Conservation (phyloP, 768 basidiomycete species). For the Leucosporidium creatinivorum region DNA sequence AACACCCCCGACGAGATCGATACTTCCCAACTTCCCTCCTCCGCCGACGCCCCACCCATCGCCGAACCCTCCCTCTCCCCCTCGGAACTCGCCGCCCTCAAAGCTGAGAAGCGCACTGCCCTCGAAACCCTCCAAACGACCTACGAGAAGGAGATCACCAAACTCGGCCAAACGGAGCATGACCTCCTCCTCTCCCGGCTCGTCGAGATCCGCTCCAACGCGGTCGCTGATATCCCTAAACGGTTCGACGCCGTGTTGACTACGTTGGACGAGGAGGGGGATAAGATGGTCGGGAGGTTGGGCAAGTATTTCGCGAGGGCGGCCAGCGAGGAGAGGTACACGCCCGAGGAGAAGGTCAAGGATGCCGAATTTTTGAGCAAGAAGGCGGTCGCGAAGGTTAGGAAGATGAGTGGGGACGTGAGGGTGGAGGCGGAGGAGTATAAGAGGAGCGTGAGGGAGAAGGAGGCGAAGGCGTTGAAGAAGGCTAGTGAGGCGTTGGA, state of each 20-base stretch:
- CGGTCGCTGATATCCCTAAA: conserved; percentile 29
- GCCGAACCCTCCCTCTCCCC: conserved; percentile 7
- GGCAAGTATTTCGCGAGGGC: conserved; percentile 31
- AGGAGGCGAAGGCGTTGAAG: conserved; percentile 25
- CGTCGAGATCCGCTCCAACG: conserved; percentile 22
- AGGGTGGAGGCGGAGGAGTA: conserved; percentile 30
- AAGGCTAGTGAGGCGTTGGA: conserved; percentile 22
- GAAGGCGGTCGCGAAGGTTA: conserved; percentile 21
- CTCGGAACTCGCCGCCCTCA: conserved; percentile 9
- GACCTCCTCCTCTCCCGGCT: conserved; percentile 30
- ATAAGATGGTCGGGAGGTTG: conserved; percentile 31
- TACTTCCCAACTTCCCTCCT: not conserved
- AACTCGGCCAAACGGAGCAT: conserved; percentile 31
- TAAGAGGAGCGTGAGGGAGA: not conserved
- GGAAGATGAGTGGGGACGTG: conserved; percentile 8
- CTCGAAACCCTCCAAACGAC: conserved; percentile 30
- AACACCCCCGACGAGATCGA: conserved; percentile 7
- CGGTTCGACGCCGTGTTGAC: conserved; percentile 29
- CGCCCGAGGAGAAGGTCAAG: conserved; percentile 26
- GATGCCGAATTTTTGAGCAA: conserved; percentile 11
- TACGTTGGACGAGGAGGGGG: conserved; percentile 31
- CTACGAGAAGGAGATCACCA: conserved; percentile 34
- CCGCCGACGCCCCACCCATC: not conserved
- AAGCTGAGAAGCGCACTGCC: conserved; percentile 32
- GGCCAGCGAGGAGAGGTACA: conserved; percentile 12